Percentiles rank a stretch among this genome's conserved stretches.
Conservation (phyloP, 2,329 filamentous ascomycete genomes). For the Nemania serpens region DNA sequence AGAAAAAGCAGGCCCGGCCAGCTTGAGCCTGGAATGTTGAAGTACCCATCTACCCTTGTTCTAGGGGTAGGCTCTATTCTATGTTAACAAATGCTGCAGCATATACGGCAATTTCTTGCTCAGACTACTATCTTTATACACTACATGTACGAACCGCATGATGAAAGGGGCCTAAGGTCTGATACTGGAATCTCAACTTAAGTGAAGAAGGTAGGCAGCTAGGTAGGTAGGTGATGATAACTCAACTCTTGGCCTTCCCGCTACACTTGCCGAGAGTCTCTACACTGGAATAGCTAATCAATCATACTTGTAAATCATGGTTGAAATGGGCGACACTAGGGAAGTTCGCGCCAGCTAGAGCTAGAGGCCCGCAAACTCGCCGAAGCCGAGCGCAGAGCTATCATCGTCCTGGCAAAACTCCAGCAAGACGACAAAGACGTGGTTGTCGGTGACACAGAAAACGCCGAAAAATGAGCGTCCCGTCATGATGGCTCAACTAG, state of each 20-base stretch:
- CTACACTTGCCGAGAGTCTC: slow-evolving; percentile 12
- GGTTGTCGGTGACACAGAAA: slow-evolving; percentile 18
- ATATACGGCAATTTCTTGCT: slow-evolving; percentile 25
- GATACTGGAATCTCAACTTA: too few relatives aligned
- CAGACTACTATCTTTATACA: slow-evolving; percentile 9
- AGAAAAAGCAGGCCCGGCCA: slow-evolving; percentile 34
- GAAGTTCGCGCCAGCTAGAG: slow-evolving; percentile 20
- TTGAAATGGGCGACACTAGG: slow-evolving; percentile 16
- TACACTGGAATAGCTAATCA: neutral
- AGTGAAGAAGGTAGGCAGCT: neutral
- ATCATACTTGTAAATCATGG: slow-evolving; percentile 7
- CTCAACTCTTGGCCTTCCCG: slow-evolving; percentile 9
- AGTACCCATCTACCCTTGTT: slow-evolving; percentile 24
- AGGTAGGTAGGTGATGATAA: neutral
- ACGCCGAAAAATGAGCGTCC: slow-evolving; percentile 28
- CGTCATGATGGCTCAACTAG: slow-evolving; percentile 21
- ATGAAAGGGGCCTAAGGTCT: too few relatives aligned
- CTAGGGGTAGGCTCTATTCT: slow-evolving; percentile 19
- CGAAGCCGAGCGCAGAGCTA: slow-evolving; percentile 19
- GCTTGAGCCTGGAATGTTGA: slow-evolving; percentile 18
- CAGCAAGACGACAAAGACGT: slow-evolving; percentile 5
- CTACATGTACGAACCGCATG: neutral
- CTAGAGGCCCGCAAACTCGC: slow-evolving; percentile 21
- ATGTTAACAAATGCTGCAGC: slow-evolving; percentile 12
- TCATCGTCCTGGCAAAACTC: slow-evolving; percentile 3